Conservation (phyloP, 1,284 basidiomycete genomes). For the Flammula alnicola region DNA sequence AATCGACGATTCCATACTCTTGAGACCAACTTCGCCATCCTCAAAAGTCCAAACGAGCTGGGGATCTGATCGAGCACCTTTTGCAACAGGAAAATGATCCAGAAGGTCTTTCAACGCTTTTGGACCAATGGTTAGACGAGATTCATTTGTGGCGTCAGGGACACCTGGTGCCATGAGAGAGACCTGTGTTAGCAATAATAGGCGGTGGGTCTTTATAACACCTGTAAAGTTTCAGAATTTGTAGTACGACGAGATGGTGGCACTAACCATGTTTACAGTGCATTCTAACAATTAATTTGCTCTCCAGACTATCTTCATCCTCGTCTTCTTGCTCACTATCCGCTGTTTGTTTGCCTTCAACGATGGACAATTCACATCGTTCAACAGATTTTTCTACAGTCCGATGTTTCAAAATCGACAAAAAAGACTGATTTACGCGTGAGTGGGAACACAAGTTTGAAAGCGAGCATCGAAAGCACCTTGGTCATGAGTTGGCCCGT, state of each 20-base stretch:
- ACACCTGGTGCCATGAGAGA: constrained; percentile 65
- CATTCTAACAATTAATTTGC: constrained; percentile 69
- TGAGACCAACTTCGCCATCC: constrained; percentile 66
- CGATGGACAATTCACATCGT: constrained; percentile 71
- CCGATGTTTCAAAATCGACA: constrained; percentile 74
- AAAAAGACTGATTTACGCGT: constrained; percentile 52
- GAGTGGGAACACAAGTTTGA: constrained; percentile 5
- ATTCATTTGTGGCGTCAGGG: constrained; percentile 58
- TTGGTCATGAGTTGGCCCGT: constrained; percentile 72
- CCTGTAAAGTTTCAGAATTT: constrained; percentile 45
- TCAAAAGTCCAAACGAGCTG: constrained; percentile 79
- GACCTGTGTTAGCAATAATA: constrained; percentile 61
- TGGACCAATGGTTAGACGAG: constrained; percentile 71
- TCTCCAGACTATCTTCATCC: constrained; percentile 67
- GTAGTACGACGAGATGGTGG: not conserved
- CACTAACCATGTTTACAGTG: constrained; percentile 79
- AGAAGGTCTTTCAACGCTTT: constrained; percentile 73
- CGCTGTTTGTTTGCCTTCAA: constrained; percentile 48
- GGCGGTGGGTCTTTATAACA: constrained; percentile 77
- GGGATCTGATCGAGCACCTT: constrained; percentile 67
- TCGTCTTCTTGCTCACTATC: constrained; percentile 46
- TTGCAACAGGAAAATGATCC: constrained; percentile 75
- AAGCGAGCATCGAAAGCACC: constrained; percentile 40
- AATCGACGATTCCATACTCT: constrained; percentile 67
- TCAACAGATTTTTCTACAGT: constrained; percentile 77